Evolutionary conservation across 371 early-diverging fungal species (phyloP).

Genomic region (Saksenaea vasiformis): DNA sequence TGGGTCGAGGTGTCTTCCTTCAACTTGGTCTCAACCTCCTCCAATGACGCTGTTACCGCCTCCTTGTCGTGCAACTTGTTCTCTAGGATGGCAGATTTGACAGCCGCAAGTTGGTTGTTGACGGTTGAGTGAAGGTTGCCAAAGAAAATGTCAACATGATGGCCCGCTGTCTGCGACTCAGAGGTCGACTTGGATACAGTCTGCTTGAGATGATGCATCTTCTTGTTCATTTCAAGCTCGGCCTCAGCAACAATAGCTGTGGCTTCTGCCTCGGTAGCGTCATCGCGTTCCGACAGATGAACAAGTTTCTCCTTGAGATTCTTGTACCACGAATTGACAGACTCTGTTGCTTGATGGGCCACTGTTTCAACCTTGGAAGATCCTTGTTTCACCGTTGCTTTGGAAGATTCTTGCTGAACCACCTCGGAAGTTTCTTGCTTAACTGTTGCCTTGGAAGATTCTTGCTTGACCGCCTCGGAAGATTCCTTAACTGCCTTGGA

Average conservation of each 20-base stretch:
- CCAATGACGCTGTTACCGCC: constrained; percentile 12
- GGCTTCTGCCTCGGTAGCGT: neutral
- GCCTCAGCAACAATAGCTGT: neutral
- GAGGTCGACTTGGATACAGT: neutral
- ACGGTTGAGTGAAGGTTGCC: constrained; percentile 28
- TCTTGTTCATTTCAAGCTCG: constrained; percentile 5
- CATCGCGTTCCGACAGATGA: neutral
- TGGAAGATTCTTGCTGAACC: neutral
- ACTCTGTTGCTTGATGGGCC: neutral
- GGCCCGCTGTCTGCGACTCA: neutral
- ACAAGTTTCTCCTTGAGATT: neutral
- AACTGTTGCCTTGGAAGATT: no score
- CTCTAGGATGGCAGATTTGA: constrained; percentile 25
- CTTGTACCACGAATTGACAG: neutral
- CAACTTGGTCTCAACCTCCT: neutral
- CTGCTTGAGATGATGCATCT: neutral
- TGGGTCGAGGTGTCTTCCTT: neutral
- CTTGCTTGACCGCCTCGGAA: no score
- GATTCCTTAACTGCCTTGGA: neutral
- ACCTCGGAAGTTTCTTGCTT: no score
- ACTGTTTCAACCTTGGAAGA: neutral
- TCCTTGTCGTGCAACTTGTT: constrained; percentile 22
- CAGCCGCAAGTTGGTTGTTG: constrained; percentile 22
- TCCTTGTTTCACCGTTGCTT: no score
- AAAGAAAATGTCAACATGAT: constrained; percentile 34